These are phyloP conservation scores for Lentinula boryana DNA, from an alignment of 768 basidiomycete species.

Conservation along the genomic window DNA sequence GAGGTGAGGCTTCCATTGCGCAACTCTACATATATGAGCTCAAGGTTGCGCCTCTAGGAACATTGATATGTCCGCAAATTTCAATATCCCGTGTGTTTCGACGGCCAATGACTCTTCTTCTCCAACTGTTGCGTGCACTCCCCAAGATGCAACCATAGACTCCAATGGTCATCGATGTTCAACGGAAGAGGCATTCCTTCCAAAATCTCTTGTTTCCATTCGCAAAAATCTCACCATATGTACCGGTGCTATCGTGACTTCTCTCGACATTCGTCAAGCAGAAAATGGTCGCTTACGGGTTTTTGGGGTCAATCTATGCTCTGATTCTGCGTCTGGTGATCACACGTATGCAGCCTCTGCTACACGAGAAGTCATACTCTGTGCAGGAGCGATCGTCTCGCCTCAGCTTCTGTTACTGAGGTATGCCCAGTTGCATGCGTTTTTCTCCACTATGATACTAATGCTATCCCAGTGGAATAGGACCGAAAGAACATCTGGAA, in stretches of 20 bases:
- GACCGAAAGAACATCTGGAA: slow-evolving; percentile 31
- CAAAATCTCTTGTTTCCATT: background rate
- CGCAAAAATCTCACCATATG: slow-evolving; percentile 17
- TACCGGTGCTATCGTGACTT: slow-evolving; percentile 13
- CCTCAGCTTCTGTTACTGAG: slow-evolving; percentile 11
- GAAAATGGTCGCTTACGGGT: background rate
- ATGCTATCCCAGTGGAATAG: slow-evolving; percentile 25
- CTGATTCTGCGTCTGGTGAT: background rate
- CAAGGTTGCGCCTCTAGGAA: background rate
- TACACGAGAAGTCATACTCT: slow-evolving; percentile 9
- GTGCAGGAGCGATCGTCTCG: slow-evolving; percentile 9
- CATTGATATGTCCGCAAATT: slow-evolving; percentile 6
- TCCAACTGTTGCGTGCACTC: slow-evolving; percentile 13
- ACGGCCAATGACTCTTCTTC: slow-evolving; percentile 16
- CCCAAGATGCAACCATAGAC: slow-evolving; percentile 17
- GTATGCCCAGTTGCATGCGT: background rate
- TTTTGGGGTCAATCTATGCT: slow-evolving; percentile 2
- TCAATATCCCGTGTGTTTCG: slow-evolving; percentile 15
- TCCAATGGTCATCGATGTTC: slow-evolving; percentile 13
- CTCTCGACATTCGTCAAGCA: slow-evolving; percentile 6
- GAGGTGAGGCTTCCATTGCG: background rate
- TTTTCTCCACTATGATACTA: background rate
- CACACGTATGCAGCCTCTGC: background rate
- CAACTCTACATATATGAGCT: background rate
- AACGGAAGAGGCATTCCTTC: slow-evolving; percentile 19